A percentile compares a stretch with the other conserved stretches of the same genome.
These are phyloP conservation scores for Phaeosphaeria sp. DNA, from an alignment of 2,329 filamentous ascomycete species.

Conservation along the genomic window DNA sequence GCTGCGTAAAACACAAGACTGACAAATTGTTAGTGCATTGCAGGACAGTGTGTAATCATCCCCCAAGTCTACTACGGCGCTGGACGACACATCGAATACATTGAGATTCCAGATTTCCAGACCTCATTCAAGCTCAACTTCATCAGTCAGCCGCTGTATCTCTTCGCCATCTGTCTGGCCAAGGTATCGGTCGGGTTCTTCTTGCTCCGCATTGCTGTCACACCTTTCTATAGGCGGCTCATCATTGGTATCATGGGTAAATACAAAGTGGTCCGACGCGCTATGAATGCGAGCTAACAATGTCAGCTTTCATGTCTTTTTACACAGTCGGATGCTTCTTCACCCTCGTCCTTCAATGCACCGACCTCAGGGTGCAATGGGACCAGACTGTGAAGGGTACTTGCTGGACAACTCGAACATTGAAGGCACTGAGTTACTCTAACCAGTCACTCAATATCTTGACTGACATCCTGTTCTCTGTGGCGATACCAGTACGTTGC, in stretches of 20 bases:
- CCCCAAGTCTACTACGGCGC: constrained; percentile 52
- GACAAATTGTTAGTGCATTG: constrained; percentile 37
- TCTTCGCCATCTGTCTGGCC: constrained; percentile 54
- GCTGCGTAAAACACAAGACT: neutral
- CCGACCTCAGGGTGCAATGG: constrained; percentile 55
- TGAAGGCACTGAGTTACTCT: constrained; percentile 54
- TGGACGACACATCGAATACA: constrained; percentile 55
- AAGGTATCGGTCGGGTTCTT: constrained; percentile 60
- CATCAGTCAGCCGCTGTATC: constrained; percentile 55
- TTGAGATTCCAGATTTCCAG: constrained; percentile 42
- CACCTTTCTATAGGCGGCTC: constrained; percentile 49
- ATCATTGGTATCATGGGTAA: constrained; percentile 55
- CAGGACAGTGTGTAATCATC: constrained; percentile 51
- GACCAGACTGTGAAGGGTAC: constrained; percentile 47
- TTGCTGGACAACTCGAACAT: constrained; percentile 52
- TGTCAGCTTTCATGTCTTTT: constrained; percentile 51
- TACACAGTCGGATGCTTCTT: constrained; percentile 56
- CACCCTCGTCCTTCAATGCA: constrained; percentile 59
- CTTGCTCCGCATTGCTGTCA: constrained; percentile 54
- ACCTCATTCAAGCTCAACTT: constrained; percentile 57
- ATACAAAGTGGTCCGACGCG: constrained; percentile 10
- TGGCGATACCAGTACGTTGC: constrained; percentile 43
- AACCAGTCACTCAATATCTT: constrained; percentile 52
- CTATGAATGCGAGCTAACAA: neutral
- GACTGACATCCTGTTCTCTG: constrained; percentile 52